Percentiles rank a stretch among this genome's conserved stretches.
Evolutionary conservation across 129 eudicot species (phyloP).

Genomic region (Centrapalus pauciflorus): DNA sequence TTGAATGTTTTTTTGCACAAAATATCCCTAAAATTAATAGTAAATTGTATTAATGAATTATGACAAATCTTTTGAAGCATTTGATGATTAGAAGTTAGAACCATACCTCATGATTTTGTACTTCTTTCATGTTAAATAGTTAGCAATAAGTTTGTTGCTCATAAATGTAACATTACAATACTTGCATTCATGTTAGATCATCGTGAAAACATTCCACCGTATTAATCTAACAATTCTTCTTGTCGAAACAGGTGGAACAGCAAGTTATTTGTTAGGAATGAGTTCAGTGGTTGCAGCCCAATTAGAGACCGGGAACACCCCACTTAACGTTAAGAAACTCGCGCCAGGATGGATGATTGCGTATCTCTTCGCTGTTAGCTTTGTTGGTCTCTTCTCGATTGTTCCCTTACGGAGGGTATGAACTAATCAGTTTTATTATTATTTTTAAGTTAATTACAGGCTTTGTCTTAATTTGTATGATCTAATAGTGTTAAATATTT

Average conservation of each 20-base stretch:
- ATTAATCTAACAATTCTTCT: background rate
- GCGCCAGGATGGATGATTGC: constrained; percentile 52
- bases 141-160: too few relatives aligned
- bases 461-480: background rate
- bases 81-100: too few relatives aligned
- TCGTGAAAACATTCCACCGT: too few relatives aligned
- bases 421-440: too few relatives aligned
- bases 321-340: constrained; percentile 44
- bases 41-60: too few relatives aligned
- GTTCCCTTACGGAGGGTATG: constrained; percentile 48
- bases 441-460: background rate
- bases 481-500: too few relatives aligned
- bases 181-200: too few relatives aligned
- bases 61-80: too few relatives aligned
- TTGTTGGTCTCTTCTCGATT: constrained; percentile 51
- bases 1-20: too few relatives aligned
- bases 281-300: constrained; percentile 31
- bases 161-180: background rate
- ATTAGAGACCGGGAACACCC: constrained; percentile 45
- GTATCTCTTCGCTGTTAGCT: constrained; percentile 50
- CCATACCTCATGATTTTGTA: too few relatives aligned
- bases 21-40: too few relatives aligned
- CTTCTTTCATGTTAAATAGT: too few relatives aligned
- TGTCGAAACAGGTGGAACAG: constrained; percentile 35
- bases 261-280: constrained; percentile 43